Evolutionary conservation across 495 filamentous ascomycete genomes (phyloP).

Genomic region (Talaromyces proteolyticus): DNA sequence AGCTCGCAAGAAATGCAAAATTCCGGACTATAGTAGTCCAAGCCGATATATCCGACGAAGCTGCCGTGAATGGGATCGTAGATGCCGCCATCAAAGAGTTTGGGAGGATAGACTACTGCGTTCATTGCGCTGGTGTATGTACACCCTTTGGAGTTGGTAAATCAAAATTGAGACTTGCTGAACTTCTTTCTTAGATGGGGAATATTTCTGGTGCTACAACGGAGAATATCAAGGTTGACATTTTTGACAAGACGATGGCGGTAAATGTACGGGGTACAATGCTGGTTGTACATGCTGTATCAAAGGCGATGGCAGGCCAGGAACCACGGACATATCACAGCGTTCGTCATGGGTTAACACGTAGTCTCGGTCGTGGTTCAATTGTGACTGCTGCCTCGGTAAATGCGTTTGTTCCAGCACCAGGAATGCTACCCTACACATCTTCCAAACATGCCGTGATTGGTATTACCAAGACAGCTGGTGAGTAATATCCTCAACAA

Average conservation of each 20-base stretch:
- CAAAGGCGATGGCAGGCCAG: constrained; percentile 11
- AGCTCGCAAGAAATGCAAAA: constrained; percentile 12
- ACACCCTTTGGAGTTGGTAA: neutral
- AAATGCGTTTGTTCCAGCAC: constrained; percentile 22
- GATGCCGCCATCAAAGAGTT: constrained; percentile 12
- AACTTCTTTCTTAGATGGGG: neutral
- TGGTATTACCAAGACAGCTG: constrained; percentile 32
- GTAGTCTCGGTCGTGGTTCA: constrained; percentile 21
- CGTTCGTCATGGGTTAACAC: neutral
- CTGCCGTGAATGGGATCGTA: constrained; percentile 18
- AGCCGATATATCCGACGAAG: constrained; percentile 19
- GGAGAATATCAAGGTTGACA: neutral
- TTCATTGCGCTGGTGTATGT: constrained; percentile 26
- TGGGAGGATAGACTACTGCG: constrained; percentile 23
- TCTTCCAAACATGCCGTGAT: constrained; percentile 38
- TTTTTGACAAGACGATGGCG: constrained; percentile 5
- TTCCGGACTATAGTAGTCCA: constrained; percentile 12
- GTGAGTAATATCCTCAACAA: too few species aligned
- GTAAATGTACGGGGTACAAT: constrained; percentile 18
- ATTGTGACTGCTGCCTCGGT: constrained; percentile 39
- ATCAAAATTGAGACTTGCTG: neutral
- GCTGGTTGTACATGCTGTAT: constrained; percentile 6
- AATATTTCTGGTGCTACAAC: constrained; percentile 1
- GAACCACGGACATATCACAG: constrained; percentile 1
- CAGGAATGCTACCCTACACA: constrained; percentile 24